Evolutionary conservation across 2,329 filamentous ascomycete species (phyloP), one percentile per base, ranked within the genome.

Genomic region (Beauveria varroae): DNA sequence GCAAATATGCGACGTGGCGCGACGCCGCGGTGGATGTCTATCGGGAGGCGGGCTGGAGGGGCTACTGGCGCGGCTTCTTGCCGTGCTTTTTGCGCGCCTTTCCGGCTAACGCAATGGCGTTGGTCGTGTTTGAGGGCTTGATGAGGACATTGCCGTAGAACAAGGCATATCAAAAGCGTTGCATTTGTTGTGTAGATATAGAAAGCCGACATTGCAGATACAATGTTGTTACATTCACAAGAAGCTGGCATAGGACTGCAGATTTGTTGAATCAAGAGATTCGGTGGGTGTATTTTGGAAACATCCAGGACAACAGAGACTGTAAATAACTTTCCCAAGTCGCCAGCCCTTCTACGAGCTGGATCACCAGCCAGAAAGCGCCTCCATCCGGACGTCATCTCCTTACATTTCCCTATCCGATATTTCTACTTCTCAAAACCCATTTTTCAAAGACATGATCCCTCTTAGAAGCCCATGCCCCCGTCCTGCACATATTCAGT

Each of bases 61-160:
- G 92, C 0, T 98, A 92, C 73, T 98, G 92, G 88, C 83, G 95
- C 67, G 95, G 95, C 0, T 99, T 99, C 70, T 70, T 96, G 70
- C 95, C 95, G 2, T 98, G 93, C 73, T 96, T 98, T 72, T 72
- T 98, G 71, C 81, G 95, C 66, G 95, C 95, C 3, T 98, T 98
- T 73, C 95, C 95, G 16, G 93, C 95, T 26, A 98, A 98, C 78
- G 95, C 93, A 0, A 89, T 95, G 84, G 93, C 95, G 1, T 75
- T 98, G 71, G 86, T 97, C 59, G 93, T 90, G 30, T 98, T 98
- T 79, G 95, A 99, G 74, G 90, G 88, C 3, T 89, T 95, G 58
- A 93, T 96, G 90, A 84, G 91, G 66, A 70, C 77, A 14, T 73
- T 88, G 68, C 82, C 83, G 44, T 81, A 52, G 65, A 70, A 24